A percentile compares a stretch with the other conserved stretches of the same genome.
Evolutionary conservation across 768 basidiomycete species (phyloP).

Genomic region (Naganishia friedmannii): DNA sequence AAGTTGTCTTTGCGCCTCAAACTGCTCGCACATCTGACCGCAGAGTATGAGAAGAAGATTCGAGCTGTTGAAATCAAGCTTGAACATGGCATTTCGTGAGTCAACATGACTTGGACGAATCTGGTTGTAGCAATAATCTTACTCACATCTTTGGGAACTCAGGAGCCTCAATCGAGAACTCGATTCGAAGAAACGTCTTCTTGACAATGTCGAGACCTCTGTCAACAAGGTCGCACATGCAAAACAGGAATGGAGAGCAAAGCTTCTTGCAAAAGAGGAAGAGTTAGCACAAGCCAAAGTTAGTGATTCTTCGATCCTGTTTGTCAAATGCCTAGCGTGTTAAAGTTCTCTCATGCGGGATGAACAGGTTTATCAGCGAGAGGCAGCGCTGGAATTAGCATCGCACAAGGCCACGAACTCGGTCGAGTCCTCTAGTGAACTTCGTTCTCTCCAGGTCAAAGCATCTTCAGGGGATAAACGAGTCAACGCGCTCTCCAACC

Average conservation of each 20-base stretch:
- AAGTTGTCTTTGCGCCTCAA: constrained; percentile 77
- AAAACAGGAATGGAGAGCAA: constrained; percentile 78
- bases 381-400: constrained; percentile 69
- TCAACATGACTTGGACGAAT: neutral
- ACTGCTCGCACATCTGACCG: constrained; percentile 77
- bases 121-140: constrained; percentile 2
- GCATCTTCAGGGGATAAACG: constrained; percentile 82
- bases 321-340: neutral
- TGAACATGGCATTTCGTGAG: constrained; percentile 21
- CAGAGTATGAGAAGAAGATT: constrained; percentile 79
- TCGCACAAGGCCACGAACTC: constrained; percentile 61
- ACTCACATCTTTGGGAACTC: neutral
- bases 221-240: constrained; percentile 76
- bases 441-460: constrained; percentile 67
- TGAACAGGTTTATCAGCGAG: constrained; percentile 66
- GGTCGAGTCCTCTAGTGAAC: constrained; percentile 64
- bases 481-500: constrained; percentile 78
- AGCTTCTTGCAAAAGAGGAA: constrained; percentile 77
- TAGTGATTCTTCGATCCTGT: constrained; percentile 27
- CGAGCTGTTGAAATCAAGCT: constrained; percentile 67
- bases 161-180: constrained; percentile 61
- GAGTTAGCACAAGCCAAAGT: constrained; percentile 86
- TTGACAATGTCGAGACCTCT: constrained; percentile 86
- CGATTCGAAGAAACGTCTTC: constrained; percentile 81
- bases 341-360: neutral